phyloP scores from a whole-genome alignment of 108 stramenopile species.

The Seminavis robusta region DNA sequence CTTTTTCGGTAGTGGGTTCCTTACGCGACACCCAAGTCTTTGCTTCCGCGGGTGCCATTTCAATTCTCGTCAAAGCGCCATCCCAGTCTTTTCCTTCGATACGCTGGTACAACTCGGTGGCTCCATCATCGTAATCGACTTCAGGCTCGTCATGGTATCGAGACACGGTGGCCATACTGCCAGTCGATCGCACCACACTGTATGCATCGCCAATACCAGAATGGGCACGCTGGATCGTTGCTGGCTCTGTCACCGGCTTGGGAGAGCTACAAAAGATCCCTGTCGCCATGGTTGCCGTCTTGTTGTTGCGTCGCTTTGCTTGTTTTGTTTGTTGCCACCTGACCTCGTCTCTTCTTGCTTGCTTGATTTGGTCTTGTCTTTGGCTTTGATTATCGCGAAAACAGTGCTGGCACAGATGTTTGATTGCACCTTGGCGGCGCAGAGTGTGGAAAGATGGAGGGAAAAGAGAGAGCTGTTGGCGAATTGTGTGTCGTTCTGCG shows the following conservation, averaged over 20 bases:
- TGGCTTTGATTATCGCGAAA: too few species aligned
- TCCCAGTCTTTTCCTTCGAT: conserved; percentile 87
- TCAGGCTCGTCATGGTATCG: conserved; percentile 54
- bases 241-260: conserved; percentile 8
- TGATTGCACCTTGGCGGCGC: too few species aligned
- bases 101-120: conserved; percentile 71
- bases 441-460: too few species aligned
- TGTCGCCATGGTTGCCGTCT: conserved; percentile 17
- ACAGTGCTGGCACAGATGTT: too few species aligned
- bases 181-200: conserved; percentile 23
- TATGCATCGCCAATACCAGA: conserved; percentile 44
- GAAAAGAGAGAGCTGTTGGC: too few species aligned
- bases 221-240: conserved; percentile 20
- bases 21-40: conserved; percentile 77
- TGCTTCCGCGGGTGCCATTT: conserved; percentile 61
- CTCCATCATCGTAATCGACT: conserved; percentile 74
- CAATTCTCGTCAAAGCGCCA: conserved; percentile 58
- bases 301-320: too few species aligned
- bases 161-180: conserved; percentile 8
- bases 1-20: conserved; percentile 51
- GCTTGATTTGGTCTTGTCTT: too few species aligned
- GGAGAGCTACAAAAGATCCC: conserved; percentile 27
- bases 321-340: too few species aligned
- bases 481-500: too few species aligned
- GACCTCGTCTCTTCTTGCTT: too few species aligned